Conservation (phyloP, 2,329 filamentous ascomycete species). For the Sodiomyces alkalinus region DNA sequence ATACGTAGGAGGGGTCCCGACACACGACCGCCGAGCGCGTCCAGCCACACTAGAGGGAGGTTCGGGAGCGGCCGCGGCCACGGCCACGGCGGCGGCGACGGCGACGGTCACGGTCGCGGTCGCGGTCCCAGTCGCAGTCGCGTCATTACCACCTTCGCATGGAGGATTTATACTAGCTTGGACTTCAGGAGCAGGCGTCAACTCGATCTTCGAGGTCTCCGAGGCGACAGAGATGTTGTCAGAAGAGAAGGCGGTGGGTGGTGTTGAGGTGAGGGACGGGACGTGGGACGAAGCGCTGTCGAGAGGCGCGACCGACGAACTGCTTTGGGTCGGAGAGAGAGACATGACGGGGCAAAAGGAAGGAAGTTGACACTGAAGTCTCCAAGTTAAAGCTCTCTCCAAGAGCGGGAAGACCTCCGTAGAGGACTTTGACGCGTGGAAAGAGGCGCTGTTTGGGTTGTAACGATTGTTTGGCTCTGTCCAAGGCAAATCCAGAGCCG, state of each 20-base stretch:
- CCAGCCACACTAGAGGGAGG: slow-evolving; percentile 17
- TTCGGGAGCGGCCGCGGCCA: slow-evolving; percentile 9
- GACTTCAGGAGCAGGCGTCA: slow-evolving; percentile 6
- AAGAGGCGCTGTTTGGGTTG: background rate
- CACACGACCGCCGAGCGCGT: slow-evolving; percentile 39
- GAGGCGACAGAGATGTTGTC: slow-evolving; percentile 45
- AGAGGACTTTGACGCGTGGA: slow-evolving; percentile 1
- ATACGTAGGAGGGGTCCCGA: slow-evolving; percentile 45
- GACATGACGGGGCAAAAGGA: slow-evolving; percentile 14
- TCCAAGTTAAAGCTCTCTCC: too few species aligned
- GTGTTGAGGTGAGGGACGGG: slow-evolving; percentile 46
- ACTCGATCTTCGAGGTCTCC: slow-evolving; percentile 20
- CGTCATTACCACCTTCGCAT: slow-evolving; percentile 5
- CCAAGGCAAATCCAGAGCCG: too few species aligned
- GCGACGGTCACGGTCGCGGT: slow-evolving; percentile 11
- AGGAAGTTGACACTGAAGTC: too few species aligned
- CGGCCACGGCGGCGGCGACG: slow-evolving; percentile 14
- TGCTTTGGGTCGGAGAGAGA: slow-evolving; percentile 13
- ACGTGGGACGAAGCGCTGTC: slow-evolving; percentile 29
- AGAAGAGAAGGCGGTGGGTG: slow-evolving; percentile 49
- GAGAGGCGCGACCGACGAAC: slow-evolving; percentile 14
- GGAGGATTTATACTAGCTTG: too few species aligned
- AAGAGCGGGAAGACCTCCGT: too few species aligned
- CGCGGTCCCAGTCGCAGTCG: slow-evolving; percentile 2
- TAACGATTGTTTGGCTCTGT: too few species aligned